Evolutionary conservation across 495 filamentous ascomycete genomes (phyloP).

Genomic region (Aspergillus saccharolyticus): DNA sequence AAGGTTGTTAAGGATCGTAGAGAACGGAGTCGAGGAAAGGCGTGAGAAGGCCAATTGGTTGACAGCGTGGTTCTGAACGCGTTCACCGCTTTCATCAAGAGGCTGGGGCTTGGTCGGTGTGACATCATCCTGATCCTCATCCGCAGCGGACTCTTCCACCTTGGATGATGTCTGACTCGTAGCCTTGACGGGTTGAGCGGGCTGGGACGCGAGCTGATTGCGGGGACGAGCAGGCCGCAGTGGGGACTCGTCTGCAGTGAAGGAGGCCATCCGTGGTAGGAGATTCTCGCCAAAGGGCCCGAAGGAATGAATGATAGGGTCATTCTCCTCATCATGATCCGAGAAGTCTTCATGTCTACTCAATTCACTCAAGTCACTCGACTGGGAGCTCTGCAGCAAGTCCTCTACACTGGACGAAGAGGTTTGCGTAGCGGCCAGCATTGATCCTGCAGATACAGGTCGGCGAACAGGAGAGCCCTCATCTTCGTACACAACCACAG

Average conservation of each 20-base stretch:
- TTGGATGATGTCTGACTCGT: conserved; percentile 30
- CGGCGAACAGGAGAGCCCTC: conserved; percentile 40
- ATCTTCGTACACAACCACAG: conserved; percentile 62
- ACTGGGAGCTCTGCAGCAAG: conserved; percentile 39
- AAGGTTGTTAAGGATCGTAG: conserved; percentile 78
- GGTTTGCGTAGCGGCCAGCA: conserved; percentile 18
- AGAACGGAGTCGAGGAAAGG: conserved; percentile 85
- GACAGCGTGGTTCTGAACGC: conserved; percentile 69
- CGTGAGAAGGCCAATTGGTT: conserved; percentile 98
- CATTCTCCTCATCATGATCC: conserved; percentile 86
- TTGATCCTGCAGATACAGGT: conserved; percentile 23
- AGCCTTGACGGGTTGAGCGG: conserved; percentile 36
- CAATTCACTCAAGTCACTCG: conserved; percentile 58
- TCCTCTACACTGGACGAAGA: conserved; percentile 23
- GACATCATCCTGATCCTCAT: conserved; percentile 11
- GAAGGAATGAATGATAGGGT: conserved; percentile 85
- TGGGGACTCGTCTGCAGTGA: conserved; percentile 56
- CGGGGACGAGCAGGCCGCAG: conserved; percentile 35
- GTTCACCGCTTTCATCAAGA: conserved; percentile 31
- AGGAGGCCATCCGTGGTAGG: conserved; percentile 69
- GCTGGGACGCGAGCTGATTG: conserved; percentile 27
- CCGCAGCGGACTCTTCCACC: conserved; percentile 16
- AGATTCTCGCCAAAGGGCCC: conserved; percentile 82
- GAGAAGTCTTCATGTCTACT: conserved; percentile 57
- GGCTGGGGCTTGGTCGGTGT: conserved; percentile 27